Evolutionary conservation across 1,139 yeast species (phyloP), one percentile per base, ranked within the genome.

Genomic region (Suhomyces guaymorum): DNA sequence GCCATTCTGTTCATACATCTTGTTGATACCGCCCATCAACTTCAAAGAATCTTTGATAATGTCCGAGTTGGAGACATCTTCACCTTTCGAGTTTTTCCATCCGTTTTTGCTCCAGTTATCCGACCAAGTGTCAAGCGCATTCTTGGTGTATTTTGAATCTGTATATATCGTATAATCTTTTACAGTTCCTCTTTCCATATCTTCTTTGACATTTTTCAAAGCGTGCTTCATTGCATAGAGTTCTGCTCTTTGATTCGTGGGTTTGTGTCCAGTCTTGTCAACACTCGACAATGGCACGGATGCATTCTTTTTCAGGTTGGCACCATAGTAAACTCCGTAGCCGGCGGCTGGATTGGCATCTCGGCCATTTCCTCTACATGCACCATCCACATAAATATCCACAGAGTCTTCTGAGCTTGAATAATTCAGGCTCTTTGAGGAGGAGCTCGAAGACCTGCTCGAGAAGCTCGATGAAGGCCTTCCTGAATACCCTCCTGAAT

Each of bases 191-290:
- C 16, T 36, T 15, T 24, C 15, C 15, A 36, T 14, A 10, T 60
- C 66, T 1, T 44, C 25, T 35, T 59, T 45, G 9, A 79, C 67
- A 7, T 54, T 48, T 7, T 55, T 52, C 34, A 83, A 55, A 0
- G 94, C 94, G 29, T 68, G 69, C 5, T 61, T 54, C 15, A 85
- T 67, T 0, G 95, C 97, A 13, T 63, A 55, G 14, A 89, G 67
- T 56, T 90, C 97, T 2, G 95, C 95, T 28, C 89, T 64, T 48
- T 85, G 90, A 51, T 88, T 90, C 0, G 96, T 88, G 26, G 81
- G 86, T 5, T 58, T 59, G 14, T 26, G 31, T 4, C 36, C 27
- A 5, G 37, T 35, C 16, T 30, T 23, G 23, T 50, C 56, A 2
- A 63, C 72, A 1, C 61, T 64, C 2, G 34, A 34, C 21, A 82